phyloP scores from a whole-genome alignment of 2,329 filamentous ascomycete species.

The Drechslerella stenobrocha region DNA sequence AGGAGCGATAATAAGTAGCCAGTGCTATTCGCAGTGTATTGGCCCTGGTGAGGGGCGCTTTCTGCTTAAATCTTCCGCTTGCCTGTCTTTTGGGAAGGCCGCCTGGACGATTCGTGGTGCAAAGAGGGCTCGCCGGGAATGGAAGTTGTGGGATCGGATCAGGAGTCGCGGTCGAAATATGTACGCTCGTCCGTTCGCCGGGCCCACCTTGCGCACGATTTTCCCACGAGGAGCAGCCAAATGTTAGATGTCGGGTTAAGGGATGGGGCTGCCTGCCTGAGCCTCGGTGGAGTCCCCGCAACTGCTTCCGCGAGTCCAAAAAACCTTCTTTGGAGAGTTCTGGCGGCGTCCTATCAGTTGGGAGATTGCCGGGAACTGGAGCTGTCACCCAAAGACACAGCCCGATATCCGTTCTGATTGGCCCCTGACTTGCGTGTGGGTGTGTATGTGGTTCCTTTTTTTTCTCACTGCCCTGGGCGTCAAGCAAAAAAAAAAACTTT shows the following conservation, averaged over 20 bases:
- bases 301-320: constrained; percentile 19
- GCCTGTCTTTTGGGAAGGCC: no score
- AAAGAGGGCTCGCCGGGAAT: constrained; percentile 46
- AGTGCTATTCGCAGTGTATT: no score
- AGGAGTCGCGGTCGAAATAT: constrained; percentile 26
- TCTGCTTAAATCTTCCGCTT: no score
- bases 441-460: no score
- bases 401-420: constrained; percentile 17
- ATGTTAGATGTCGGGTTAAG: constrained; percentile 16
- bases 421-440: constrained; percentile 11
- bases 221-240: constrained; percentile 48
- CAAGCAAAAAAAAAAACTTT: no score
- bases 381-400: constrained; percentile 10
- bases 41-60: no score
- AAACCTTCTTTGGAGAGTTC: constrained; percentile 11
- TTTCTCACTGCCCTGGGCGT: constrained; percentile 10
- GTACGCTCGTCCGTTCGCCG: not conserved
- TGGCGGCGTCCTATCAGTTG: constrained; percentile 12
- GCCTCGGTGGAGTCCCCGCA: constrained; percentile 49
- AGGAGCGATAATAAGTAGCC: constrained; percentile 13
- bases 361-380: constrained; percentile 24
- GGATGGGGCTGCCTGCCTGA: constrained; percentile 34
- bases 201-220: constrained; percentile 48
- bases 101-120: constrained; percentile 17
- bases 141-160: constrained; percentile 47